Evolutionary conservation across 2,329 filamentous ascomycete species (phyloP).

Genomic region (Cercospora beticola): DNA sequence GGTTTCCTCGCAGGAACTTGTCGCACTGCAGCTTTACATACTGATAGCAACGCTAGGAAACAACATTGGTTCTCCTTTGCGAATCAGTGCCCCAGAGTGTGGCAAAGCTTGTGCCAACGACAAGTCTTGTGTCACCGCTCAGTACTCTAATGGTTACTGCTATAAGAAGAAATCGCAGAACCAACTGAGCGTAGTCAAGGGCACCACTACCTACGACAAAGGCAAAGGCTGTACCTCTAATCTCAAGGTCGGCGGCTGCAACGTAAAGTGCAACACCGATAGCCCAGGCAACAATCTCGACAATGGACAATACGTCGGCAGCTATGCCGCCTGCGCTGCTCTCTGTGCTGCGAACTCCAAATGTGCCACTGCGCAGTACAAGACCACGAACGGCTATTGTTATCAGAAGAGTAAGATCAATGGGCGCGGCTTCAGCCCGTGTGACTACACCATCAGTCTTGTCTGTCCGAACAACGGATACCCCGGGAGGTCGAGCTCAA

Average conservation of each 20-base stretch:
- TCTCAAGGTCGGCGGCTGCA: background rate
- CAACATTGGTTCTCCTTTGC: background rate
- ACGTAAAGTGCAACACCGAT: background rate
- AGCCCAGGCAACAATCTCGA: conserved; percentile 3
- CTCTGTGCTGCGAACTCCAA: background rate
- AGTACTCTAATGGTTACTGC: background rate
- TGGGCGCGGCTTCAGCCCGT: background rate
- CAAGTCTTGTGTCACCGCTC: background rate
- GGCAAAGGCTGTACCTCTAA: background rate
- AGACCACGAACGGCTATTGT: background rate
- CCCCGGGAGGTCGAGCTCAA: background rate
- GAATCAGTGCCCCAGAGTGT: background rate
- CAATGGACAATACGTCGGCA: background rate
- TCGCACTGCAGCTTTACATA: background rate
- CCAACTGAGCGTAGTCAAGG: background rate
- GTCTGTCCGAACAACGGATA: background rate
- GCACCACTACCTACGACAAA: background rate
- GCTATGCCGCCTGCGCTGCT: background rate
- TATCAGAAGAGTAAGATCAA: background rate
- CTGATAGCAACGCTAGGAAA: background rate
- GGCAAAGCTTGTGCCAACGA: background rate
- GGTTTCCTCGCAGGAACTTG: background rate
- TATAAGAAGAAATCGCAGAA: background rate
- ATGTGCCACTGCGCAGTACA: background rate
- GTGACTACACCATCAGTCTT: background rate